These are phyloP conservation scores for Medicago ruthenica DNA, from an alignment of 306 rosid genomes.

Conservation along the genomic window DNA sequence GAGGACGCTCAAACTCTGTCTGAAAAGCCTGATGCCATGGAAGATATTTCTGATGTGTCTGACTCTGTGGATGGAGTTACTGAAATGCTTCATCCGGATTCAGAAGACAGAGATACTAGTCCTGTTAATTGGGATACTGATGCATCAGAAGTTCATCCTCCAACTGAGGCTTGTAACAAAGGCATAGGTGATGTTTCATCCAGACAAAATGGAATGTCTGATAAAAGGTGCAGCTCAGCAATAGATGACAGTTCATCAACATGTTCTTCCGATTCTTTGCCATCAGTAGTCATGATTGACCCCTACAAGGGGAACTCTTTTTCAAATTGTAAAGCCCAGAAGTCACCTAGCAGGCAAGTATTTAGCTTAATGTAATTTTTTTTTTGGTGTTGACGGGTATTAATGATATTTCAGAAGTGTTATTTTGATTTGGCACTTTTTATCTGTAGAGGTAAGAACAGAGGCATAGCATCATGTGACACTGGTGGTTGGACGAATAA, in stretches of 20 bases:
- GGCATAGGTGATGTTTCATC: slow-evolving; percentile 62
- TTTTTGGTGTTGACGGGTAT: neutral
- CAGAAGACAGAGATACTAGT: slow-evolving; percentile 89
- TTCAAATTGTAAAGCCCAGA: slow-evolving; percentile 66
- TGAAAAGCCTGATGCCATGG: slow-evolving; percentile 70
- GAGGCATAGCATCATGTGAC: slow-evolving; percentile 59
- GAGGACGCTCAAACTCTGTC: slow-evolving; percentile 62
- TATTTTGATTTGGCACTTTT: slow-evolving; percentile 39
- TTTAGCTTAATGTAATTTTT: slow-evolving; percentile 6
- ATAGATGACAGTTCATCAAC: slow-evolving; percentile 99
- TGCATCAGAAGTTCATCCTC: slow-evolving; percentile 87
- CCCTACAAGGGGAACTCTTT: slow-evolving; percentile 58
- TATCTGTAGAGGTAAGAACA: slow-evolving; percentile 69
- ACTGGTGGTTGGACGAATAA: slow-evolving; percentile 68
- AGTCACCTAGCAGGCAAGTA: slow-evolving; percentile 73
- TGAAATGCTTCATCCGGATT: slow-evolving; percentile 75
- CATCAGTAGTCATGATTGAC: slow-evolving; percentile 73
- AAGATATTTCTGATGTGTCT: slow-evolving; percentile 81
- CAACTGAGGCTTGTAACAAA: slow-evolving; percentile 66
- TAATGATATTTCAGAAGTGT: neutral
- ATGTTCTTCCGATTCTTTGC: slow-evolving; percentile 92
- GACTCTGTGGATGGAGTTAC: slow-evolving; percentile 82
- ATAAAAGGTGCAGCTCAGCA: slow-evolving; percentile 63
- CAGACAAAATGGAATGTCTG: slow-evolving; percentile 65
- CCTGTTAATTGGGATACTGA: slow-evolving; percentile 95